Evolutionary conservation across 2,329 filamentous ascomycete genomes (phyloP), one percentile per base, ranked within the genome.

Genomic region (Hymenoscyphus infarciens): DNA sequence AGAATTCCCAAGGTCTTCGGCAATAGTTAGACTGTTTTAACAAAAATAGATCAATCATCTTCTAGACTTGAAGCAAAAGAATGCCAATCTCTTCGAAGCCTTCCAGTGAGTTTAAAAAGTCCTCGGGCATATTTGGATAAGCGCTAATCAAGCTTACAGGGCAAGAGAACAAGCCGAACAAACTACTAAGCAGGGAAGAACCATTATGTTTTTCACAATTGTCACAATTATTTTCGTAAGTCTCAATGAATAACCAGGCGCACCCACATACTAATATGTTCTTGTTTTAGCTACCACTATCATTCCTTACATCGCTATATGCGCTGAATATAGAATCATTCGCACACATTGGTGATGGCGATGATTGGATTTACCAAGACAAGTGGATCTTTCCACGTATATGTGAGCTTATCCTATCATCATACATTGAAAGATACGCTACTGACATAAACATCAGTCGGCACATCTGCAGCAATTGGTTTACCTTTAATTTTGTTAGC

Each of bases 61-160:
- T 10, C 42, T 60, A 8, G 45, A 60, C 25, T 38, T 60, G 19
- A 60, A 60, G 16, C 57, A 60, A 27, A 54, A 60, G 27, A 25
- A 60, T 27, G 45, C 57, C 29, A 60, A 60, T 25, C 16, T 60
- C 25, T 16, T 11, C 11, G 42, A 54, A 22, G 57, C 45, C 6
- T 52, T 13, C 10, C 45, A 52, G 42, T 49, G n/a, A 49, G 42
- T 49, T 25, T 13, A 11, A 22, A 22, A 22, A 3, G 10, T 1
- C 4, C 42, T 49, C 42, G 10, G 8, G 7, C 3, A 49, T 22
- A 7, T 49, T 22, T 49, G 10, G 4, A 10, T 3, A 19, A 4
- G 11, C 13, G 10, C 19, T 52, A 25, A 52, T 22, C 16, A 52
- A 25, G 15, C 11, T 10, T 25, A 3, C 1, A 52, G 45, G 45